Base-by-base conservation (phyloP, 148 eudicot species). In the Chenopodium quinoa region DNA sequence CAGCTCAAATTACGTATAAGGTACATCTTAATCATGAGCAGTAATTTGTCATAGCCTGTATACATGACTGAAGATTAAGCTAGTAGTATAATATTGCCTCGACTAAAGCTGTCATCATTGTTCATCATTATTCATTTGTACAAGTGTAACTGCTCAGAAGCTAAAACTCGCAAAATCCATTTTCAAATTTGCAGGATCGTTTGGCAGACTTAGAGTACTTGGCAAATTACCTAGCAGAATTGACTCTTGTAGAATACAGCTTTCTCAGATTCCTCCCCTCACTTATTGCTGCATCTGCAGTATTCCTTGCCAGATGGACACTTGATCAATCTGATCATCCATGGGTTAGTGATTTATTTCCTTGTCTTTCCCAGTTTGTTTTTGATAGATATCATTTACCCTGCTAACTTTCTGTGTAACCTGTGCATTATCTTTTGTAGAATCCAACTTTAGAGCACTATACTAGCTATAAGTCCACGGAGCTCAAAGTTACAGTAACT, bases 291-390 rank as follows among this genome's bases (percentile, higher is more conserved):
- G 98, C 98, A 58, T 93, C 98, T 81, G 98, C 97, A 11, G 94
- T 94, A 69, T 90, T 94, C 78, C 91, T 94, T 44, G 98, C 98
- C 60, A 82, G 89, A 86, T 94, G 98, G 95, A 94, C 89, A n/a
- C 87, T 94, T 60, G 92, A 91, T 79, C 94, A 88, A 70, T 90
- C 93, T 25, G 85, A 79, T 72, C 86, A 93, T 83, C 98, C 98
- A 63, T 94, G 98, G 98, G 98, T 94, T 37, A 67, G 95, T 80
- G 64, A 34, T 20, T 2, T 50, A 9, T 20, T 44, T 60, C 40
- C 52, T 67, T 10, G 25, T 19, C 62, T 66, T 54, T 52, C 40
- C 76, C 25, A 19, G 54, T 22, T 32, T 70, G 60, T 44, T 73
- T 40, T 29, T n/a, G 58, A 23, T 4, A 17, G 60, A 46, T 56